Base-by-base conservation (phyloP, 2,329 filamentous ascomycete genomes). In the Arthroderma sp. region DNA sequence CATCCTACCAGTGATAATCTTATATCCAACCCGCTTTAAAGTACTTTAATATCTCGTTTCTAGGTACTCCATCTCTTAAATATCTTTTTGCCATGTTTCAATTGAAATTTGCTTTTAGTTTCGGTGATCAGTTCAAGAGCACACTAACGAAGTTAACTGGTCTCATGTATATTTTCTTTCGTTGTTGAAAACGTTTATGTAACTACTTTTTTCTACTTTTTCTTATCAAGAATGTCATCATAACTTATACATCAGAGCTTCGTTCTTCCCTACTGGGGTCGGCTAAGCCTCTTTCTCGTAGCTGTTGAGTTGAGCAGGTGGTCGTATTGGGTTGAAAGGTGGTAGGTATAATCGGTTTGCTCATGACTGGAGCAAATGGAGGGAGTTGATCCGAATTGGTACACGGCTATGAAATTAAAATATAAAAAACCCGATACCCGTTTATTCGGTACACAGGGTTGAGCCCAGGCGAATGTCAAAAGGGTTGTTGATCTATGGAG, bases 401-500 rank as follows among this genome's bases (percentile, higher is more conserved):
- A 33, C 28, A 15, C 44, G 13, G 44, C 7, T 51, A 51, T n/a
- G 47, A 51, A 51, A 51, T 33, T 51, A 51, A 15, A 33, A 28
- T 11, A 33, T 33, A n/a, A 31, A 17, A 35, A 51, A 9, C 47
- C 47, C 23, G 47, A 47, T 47, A 47, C 41, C 41, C 41, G 19
- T 47, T 25, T 33, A 6, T 47, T 33, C 53, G 59, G 52, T 44
- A 28, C 44, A 55, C 44, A 55, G 56, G 56, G 56, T 54, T 60
- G 59, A 60, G 55, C 55, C 58, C 58, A 33, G 54, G 15, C 37
- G 15, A 35, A 51, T 33, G 47, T 25, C n/a, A 51, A 51, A 9
- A 25, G 47, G 47, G 28, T 51, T 28, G 25, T 51, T 51, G 25
- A 31, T 51, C 9, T 51, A 75, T 62, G 78, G 70, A 66, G 79